Evolutionary conservation across 345 rosid species (phyloP).

Genomic region (Iberis pinnata): DNA sequence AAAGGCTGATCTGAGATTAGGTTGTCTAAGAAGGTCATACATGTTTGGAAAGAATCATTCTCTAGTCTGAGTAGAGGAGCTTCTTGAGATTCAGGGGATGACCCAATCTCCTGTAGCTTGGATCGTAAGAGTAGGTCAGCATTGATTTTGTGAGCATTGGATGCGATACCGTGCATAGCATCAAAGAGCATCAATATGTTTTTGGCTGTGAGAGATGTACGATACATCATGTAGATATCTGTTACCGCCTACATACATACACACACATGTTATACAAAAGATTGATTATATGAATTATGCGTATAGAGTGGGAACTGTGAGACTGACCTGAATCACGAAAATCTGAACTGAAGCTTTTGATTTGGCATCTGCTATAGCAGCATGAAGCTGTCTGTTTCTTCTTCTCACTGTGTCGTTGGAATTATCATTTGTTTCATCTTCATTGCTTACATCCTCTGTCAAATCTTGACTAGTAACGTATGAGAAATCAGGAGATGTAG

Average conservation of each 20-base stretch:
- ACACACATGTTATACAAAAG: neutral
- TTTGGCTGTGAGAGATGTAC: conserved; percentile 48
- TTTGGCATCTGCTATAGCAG: conserved; percentile 64
- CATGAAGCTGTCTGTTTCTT: conserved; percentile 42
- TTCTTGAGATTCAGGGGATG: conserved; percentile 75
- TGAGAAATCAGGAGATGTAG: conserved; percentile 74
- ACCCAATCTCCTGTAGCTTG: conserved; percentile 65
- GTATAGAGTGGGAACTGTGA: neutral
- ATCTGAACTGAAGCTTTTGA: conserved; percentile 86
- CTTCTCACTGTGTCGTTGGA: conserved; percentile 31
- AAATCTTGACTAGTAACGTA: conserved; percentile 38
- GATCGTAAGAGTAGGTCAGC: conserved; percentile 39
- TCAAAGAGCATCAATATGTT: conserved; percentile 55
- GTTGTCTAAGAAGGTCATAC: conserved; percentile 75
- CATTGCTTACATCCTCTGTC: conserved; percentile 25
- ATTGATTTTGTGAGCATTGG: conserved; percentile 65
- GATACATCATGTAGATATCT: conserved; percentile 76
- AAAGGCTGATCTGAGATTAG: conserved; percentile 53
- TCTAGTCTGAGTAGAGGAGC: conserved; percentile 77
- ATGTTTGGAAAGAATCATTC: conserved; percentile 75
- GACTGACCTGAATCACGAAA: conserved; percentile 65
- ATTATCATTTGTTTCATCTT: conserved; percentile 32
- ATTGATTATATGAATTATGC: neutral
- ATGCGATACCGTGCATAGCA: conserved; percentile 64
- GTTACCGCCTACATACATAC: conserved; percentile 53